Percentiles rank a stretch among this genome's conserved stretches.
Evolutionary conservation across 208 protist species (phyloP).

Genomic region (Acanthamoeba royreba): DNA sequence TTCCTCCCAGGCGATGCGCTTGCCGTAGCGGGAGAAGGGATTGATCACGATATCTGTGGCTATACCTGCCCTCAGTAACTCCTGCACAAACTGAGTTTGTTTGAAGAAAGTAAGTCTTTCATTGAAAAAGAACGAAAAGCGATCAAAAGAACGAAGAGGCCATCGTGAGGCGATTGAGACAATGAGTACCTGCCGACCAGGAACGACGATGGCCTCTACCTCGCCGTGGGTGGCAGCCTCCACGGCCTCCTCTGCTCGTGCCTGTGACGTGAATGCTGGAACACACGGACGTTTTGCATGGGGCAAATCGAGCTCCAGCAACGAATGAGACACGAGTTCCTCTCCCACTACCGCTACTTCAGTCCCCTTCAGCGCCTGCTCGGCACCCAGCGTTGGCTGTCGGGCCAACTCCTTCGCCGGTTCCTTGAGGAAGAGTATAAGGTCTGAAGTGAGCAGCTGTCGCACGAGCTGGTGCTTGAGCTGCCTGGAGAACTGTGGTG

Average conservation of each 20-base stretch:
- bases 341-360: not conserved
- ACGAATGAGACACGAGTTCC: not conserved
- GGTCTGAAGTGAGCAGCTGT: not conserved
- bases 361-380: not conserved
- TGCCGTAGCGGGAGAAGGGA: conserved; percentile 15
- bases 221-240: not conserved
- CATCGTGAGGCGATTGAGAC: not conserved
- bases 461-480: not conserved
- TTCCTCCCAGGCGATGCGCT: conserved; percentile 6
- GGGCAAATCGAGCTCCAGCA: not conserved
- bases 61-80: not conserved
- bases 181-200: not conserved
- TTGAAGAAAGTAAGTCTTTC: not conserved
- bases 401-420: not conserved
- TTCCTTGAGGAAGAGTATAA: not conserved
- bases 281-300: not conserved
- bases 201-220: not conserved
- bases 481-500: not conserved
- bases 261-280: not conserved
- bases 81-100: conserved; percentile 20
- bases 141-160: not conserved
- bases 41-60: not conserved
- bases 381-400: not conserved
- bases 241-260: not conserved
- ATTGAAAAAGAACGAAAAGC: not conserved